A percentile compares a stretch with the other conserved stretches of the same genome.
Conservation (phyloP, 371 early-diverging fungal species). For the Mucor saturninus region DNA sequence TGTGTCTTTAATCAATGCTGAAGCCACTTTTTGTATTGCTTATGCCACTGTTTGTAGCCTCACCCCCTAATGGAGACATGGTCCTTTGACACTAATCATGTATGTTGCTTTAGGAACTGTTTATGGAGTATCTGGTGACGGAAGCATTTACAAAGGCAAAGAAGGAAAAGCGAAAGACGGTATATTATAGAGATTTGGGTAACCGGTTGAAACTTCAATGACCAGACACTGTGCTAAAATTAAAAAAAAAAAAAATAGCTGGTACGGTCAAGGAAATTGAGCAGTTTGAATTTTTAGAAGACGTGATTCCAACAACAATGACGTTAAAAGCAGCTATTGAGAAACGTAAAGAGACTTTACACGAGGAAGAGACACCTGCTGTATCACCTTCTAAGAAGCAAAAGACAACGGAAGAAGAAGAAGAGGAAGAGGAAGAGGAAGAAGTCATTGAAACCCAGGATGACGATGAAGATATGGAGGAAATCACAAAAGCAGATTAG, state of each 20-base stretch:
- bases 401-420: conserved; percentile 22
- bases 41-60: conserved; percentile 64
- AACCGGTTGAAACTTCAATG: conserved; percentile 7
- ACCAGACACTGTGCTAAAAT: too few relatives aligned
- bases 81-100: too few relatives aligned
- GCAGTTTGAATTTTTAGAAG: conserved; percentile 54
- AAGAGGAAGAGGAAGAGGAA: conserved; percentile 13
- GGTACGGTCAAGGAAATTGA: conserved; percentile 47
- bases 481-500: conserved; percentile 13
- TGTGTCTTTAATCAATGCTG: conserved; percentile 67
- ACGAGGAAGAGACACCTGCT: conserved; percentile 28
- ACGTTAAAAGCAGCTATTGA: conserved; percentile 59
- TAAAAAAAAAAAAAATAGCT: conserved; percentile 23
- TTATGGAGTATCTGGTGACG: conserved; percentile 74
- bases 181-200: conserved; percentile 80
- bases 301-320: conserved; percentile 65
- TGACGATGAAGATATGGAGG: conserved; percentile 23
- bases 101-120: conserved; percentile 64
- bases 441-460: conserved; percentile 8
- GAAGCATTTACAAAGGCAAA: conserved; percentile 69
- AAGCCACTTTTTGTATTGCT: conserved; percentile 79
- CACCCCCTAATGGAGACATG: too few relatives aligned
- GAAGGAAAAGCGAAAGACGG: conserved; percentile 73
- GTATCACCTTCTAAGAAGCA: conserved; percentile 23
- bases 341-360: conserved; percentile 51